phyloP scores from a whole-genome alignment of 2,329 filamentous ascomycete species.

The Curvularia lunata region DNA sequence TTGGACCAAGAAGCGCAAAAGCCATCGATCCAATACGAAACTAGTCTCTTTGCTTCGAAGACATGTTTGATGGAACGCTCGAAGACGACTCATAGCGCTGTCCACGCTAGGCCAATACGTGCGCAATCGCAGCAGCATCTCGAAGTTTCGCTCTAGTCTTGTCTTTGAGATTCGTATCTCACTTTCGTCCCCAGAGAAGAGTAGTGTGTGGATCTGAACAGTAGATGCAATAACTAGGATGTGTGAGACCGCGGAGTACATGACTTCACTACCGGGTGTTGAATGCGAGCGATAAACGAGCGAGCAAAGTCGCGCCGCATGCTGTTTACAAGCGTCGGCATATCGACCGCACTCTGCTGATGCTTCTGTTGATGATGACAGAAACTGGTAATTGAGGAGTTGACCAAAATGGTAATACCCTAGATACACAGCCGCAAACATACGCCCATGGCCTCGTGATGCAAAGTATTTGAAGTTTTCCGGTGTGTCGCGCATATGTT shows the following conservation, averaged over 20 bases:
- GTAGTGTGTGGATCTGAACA: constrained; percentile 32
- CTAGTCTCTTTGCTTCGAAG: constrained; percentile 35
- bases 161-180: constrained; percentile 31
- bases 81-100: constrained; percentile 33
- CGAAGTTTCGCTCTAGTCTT: constrained; percentile 34
- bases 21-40: constrained; percentile 34
- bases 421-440: constrained; percentile 33
- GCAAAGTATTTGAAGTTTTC: constrained; percentile 32
- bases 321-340: constrained; percentile 32
- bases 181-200: constrained; percentile 30
- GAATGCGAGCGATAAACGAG: constrained; percentile 31
- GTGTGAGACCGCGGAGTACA: constrained; percentile 34
- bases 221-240: constrained; percentile 35
- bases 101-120: constrained; percentile 35
- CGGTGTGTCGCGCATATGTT: constrained; percentile 33
- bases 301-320: constrained; percentile 31
- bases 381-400: constrained; percentile 33
- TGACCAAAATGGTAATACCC: constrained; percentile 36
- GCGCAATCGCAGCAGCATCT: constrained; percentile 28
- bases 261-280: constrained; percentile 28
- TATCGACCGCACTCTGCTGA: constrained; percentile 22
- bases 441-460: constrained; percentile 28
- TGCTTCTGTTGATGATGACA: constrained; percentile 23
- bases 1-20: constrained; percentile 34
- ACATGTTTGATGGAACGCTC: constrained; percentile 36